Conservation (phyloP, 768 basidiomycete genomes). For the Collybia mongolica region DNA sequence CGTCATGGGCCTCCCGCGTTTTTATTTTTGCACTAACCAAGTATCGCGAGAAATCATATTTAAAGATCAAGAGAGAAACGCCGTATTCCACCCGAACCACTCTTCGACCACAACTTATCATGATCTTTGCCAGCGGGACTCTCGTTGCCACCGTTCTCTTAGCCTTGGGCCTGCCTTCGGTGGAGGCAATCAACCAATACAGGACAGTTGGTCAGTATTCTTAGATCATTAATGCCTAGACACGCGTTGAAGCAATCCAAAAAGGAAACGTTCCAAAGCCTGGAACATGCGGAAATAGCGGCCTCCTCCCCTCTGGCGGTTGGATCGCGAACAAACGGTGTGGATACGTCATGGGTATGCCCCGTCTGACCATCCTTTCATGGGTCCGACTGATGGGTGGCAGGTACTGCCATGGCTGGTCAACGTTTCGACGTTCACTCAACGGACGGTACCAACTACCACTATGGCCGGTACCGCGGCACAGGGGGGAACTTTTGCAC, state of each 20-base stretch:
- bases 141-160: not conserved
- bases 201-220: conserved; percentile 5
- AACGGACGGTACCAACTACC: conserved; percentile 17
- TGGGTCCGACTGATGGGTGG: not conserved
- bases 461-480: conserved; percentile 24
- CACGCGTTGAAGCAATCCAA: not conserved
- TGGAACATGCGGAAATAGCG: conserved; percentile 20
- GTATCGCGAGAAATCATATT: no score
- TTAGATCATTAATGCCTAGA: not conserved
- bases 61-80: no score
- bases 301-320: conserved; percentile 19
- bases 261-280: conserved; percentile 23
- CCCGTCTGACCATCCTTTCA: not conserved
- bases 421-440: conserved; percentile 21
- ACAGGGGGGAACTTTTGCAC: conserved; percentile 24
- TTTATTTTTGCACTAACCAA: no score
- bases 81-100: no score
- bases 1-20: no score
- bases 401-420: conserved; percentile 20
- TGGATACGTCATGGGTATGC: conserved; percentile 24
- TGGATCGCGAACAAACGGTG: conserved; percentile 26
- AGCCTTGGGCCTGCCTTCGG: conserved; percentile 1
- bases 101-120: not conserved
- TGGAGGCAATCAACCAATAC: conserved; percentile 10
- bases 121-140: not conserved